Conservation (phyloP, 768 basidiomycete genomes). For the Leccinum boreale region DNA sequence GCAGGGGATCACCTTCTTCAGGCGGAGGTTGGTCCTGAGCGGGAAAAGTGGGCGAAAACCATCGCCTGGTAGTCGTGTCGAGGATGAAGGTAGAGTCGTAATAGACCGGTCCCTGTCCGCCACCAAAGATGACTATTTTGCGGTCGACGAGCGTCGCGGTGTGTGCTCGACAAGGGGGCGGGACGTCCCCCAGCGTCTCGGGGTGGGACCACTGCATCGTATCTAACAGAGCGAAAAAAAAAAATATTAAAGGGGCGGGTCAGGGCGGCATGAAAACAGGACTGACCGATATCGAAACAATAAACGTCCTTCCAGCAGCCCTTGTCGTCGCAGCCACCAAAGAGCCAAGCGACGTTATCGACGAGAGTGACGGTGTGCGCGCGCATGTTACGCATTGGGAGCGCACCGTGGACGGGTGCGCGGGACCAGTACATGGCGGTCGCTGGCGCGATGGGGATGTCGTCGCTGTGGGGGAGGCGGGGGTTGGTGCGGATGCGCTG, state of each 20-base stretch:
- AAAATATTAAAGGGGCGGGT: background rate
- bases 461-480: conserved; percentile 57
- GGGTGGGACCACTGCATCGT: conserved; percentile 89
- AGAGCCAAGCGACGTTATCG: conserved; percentile 79
- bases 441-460: conserved; percentile 58
- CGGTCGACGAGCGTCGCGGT: conserved; percentile 81
- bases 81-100: conserved; percentile 82
- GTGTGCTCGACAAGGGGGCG: conserved; percentile 84
- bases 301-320: conserved; percentile 73
- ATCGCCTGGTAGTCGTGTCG: conserved; percentile 70
- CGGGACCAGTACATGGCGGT: conserved; percentile 85
- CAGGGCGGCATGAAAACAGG: background rate
- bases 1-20: conserved; percentile 15
- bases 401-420: conserved; percentile 70
- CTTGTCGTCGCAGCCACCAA: conserved; percentile 86
- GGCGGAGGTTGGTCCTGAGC: conserved; percentile 8
- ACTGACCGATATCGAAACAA: conserved; percentile 78
- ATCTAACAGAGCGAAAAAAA: conserved; percentile 40
- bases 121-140: conserved; percentile 81
- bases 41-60: conserved; percentile 48
- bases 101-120: conserved; percentile 79
- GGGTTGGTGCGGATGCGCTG: conserved; percentile 48
- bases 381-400: conserved; percentile 68
- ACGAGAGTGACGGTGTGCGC: conserved; percentile 84
- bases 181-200: conserved; percentile 70